Evolutionary conservation across 164 flowering plant species (phyloP).

Genomic region (Aristolochia contorta): DNA sequence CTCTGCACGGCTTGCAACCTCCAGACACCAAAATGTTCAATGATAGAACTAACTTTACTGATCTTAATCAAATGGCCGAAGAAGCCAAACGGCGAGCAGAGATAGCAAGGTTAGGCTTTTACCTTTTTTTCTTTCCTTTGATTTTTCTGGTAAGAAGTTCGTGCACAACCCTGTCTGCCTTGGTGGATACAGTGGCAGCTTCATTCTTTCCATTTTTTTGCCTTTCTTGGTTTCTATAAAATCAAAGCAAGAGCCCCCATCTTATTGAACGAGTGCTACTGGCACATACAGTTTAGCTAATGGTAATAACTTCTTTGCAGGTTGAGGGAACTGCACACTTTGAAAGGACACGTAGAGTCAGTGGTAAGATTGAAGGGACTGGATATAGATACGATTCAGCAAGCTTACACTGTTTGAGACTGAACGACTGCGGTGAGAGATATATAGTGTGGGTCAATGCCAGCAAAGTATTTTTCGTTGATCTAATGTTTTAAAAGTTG

Average conservation of each 20-base stretch:
- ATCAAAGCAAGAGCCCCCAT: neutral
- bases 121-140: neutral
- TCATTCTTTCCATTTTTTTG: neutral
- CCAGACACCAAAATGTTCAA: conserved; percentile 72
- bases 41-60: conserved; percentile 53
- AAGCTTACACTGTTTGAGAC: conserved; percentile 70
- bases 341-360: conserved; percentile 86
- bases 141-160: neutral
- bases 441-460: no score
- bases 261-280: no score
- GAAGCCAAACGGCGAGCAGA: conserved; percentile 96
- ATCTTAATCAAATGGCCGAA: conserved; percentile 92
- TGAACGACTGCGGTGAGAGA: no score
- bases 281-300: neutral
- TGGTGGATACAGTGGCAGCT: neutral
- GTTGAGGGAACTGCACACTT: conserved; percentile 64
- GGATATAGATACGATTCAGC: conserved; percentile 82
- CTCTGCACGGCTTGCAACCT: conserved; percentile 77
- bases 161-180: neutral
- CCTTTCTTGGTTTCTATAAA: neutral
- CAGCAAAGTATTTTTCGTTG: no score
- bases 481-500: no score
- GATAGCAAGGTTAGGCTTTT: conserved; percentile 60
- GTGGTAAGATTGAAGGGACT: conserved; percentile 77
- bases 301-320: conserved; percentile 25